These are phyloP conservation scores for Neodidymelliopsis sp. DNA, from an alignment of 2,329 filamentous ascomycete species.

Conservation along the genomic window DNA sequence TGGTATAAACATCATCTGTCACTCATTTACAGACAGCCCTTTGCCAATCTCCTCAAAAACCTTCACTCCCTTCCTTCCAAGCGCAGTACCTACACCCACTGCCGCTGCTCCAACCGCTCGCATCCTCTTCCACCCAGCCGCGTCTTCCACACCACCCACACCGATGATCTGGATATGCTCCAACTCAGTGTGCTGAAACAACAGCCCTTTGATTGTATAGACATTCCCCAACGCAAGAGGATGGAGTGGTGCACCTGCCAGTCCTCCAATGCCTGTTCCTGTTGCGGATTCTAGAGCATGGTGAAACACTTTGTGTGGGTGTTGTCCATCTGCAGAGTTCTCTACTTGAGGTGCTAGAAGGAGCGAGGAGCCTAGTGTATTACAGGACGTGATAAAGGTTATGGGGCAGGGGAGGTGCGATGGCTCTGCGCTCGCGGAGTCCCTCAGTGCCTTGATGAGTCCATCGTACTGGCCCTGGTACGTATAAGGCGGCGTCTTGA, in stretches of 20 bases:
- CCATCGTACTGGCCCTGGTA: conserved; percentile 69
- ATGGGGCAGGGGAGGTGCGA: conserved; percentile 51
- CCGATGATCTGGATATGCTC: conserved; percentile 70
- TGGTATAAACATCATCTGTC: no score
- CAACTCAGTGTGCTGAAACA: conserved; percentile 61
- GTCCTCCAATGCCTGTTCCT: conserved; percentile 68
- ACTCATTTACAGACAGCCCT: conserved; percentile 10
- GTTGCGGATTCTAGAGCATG: conserved; percentile 60
- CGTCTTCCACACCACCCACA: conserved; percentile 74
- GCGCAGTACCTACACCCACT: conserved; percentile 71
- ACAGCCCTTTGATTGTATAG: conserved; percentile 66
- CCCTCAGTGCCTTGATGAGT: conserved; percentile 62
- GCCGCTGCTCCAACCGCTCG: conserved; percentile 68
- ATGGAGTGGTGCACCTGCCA: conserved; percentile 76
- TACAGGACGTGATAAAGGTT: conserved; percentile 76
- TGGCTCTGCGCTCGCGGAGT: conserved; percentile 29
- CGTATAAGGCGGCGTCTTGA: conserved; percentile 82
- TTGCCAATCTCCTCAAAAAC: conserved; percentile 68
- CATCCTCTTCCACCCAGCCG: conserved; percentile 68
- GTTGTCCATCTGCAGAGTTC: conserved; percentile 12
- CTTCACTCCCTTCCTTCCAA: conserved; percentile 68
- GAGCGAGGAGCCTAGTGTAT: conserved; percentile 75
- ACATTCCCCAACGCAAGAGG: conserved; percentile 79
- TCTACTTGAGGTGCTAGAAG: conserved; percentile 55
- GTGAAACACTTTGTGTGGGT: conserved; percentile 25